Base-by-base conservation (phyloP, 164 flowering plant genomes). In the Magnolia officinalis region DNA sequence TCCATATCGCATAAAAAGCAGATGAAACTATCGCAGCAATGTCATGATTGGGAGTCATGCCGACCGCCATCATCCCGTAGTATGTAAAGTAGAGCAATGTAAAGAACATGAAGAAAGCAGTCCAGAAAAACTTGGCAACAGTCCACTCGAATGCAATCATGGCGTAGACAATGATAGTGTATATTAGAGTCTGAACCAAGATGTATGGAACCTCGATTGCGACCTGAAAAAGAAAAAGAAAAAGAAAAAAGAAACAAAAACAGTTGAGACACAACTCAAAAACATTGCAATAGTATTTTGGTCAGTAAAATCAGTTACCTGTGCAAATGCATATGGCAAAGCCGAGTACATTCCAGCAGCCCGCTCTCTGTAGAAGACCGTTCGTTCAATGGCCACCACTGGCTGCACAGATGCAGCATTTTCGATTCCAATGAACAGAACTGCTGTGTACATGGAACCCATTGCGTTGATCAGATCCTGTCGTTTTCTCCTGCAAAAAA, bases 31-130 rank as follows among this genome's bases (percentile, higher is more conserved):
- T 81, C 63, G 87, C 75, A 50, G 85, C 88, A 16, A 84, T 72
- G 74, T 86, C 69, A 16, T 74, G 80, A 73, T 84, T 80, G 23
- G 88, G 88, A 1, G 88, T 82, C 6, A 86, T 61, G 21, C 84
- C 87, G 4, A 86, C 82, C 0, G 83, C 70, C 88, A 86, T 86
- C 88, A 86, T 86, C 45, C 88, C 88, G 31, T 84, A 86, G 61
- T 75, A 79, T 11, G 88, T 86, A 84, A 79, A 86, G 83, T 86
- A 86, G 37, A 86, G 26, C 26, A 86, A 75, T 20, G 84, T 77
- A 78, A 82, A 82, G 78, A 72, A 84, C 85, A 84, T 82, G 82
- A 81, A 84, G 83, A 77, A 86, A 19, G 79, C 20, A 50, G 80
- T 82, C 88, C 86, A 86, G 9, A 84, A 82, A 84, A 84, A 83